Base-by-base conservation (phyloP, 352 stramenopile genomes). In the Phytophthora boehmeriae region DNA sequence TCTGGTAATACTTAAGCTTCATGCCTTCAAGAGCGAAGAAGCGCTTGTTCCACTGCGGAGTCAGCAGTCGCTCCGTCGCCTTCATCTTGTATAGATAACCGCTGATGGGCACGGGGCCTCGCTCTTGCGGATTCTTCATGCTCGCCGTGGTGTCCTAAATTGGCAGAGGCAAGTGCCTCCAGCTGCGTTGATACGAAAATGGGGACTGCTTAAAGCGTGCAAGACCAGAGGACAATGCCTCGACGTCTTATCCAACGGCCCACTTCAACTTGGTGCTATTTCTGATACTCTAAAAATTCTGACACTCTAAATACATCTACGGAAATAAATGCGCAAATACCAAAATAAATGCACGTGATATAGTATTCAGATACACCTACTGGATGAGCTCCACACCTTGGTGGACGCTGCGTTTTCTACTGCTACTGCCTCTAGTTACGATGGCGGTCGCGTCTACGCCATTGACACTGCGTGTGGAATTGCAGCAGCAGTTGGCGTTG, bases 21-120 rank as follows among this genome's bases (percentile, higher is more conserved):
- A 53, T 75, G 49, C 85, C 83, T 58, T 96, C 78, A 25, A 94
- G 71, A 14, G 85, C 71, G 51, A 93, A 93, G 68, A 87, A 93
- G 44, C 83, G 85, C 55, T 87, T 89, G 69, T 80, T 92, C 83
- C 81, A 95, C 61, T 92, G 80, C 50, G 83, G 82, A 16, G 81
- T 86, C 35, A 95, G 71, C 51, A 93, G 23, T 5, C 75, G 72
- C 63, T 92, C 78, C 42, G 69, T 78, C 48, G 76, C 68, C 55
- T 95, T 95, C 79, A 93, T 90, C 68, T 95, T 93, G 78, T 78
- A 86, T 32, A 93, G 68, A 64, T 92, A 95, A 51, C 80, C 86
- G 49, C 84, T 91, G 64, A 93, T 90, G 17, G 85, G 81, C 52
- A 90, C 78, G 17, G 83, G 79, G 3, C 78, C 82, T 10, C 76